Evolutionary conservation across 768 basidiomycete species (phyloP), one percentile per base, ranked within the genome.

Genomic region (Trichaptum fuscoviolaceum): DNA sequence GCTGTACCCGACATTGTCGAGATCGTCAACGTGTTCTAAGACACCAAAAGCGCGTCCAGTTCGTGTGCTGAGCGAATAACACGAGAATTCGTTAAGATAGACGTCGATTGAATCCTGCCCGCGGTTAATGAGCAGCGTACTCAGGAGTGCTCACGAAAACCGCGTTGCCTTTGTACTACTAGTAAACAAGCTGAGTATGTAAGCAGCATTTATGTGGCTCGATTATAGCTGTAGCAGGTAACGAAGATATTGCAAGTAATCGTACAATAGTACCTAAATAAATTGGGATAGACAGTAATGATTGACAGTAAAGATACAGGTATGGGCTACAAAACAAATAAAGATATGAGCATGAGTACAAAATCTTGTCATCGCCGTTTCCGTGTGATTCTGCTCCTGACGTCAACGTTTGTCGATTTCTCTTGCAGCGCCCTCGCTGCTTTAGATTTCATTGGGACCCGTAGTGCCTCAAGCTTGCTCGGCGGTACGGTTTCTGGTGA

Each of bases 1-100:
- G 88, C 85, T 52, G 42, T 52, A 52, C 42, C 42, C 42, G 42
- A 52, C 42, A 52, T 52, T 52, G 42, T 52, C 42, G 42, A 15
- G 42, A 52, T 52, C 42, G 5, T 52, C 15, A 52, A 20, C 42
- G 42, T 52, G 42, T 52, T 20, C 42, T 52, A 52, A 12, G 3
- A 12, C 42, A 52, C 42, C 42, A 20, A 12, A 2, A 15, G 20
- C 42, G 42, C 42, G 42, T 52, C 42, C 42, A 52, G 15, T 4
- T 5, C 10, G 42, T 52, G 2, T 12, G 42, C 42, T 15, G 20
- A 15, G 42, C 42, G 35, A 52, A 52, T 4, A 52, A 52, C 42
- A 20, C 42, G 42, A 52, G 12, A 20, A 3, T 52, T 3, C 12
- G 42, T 12, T 52, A 12, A 12, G 3, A 52, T 15, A 52, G 42